Evolutionary conservation across 768 basidiomycete species (phyloP).

Genomic region (Kwoniella sp.): DNA sequence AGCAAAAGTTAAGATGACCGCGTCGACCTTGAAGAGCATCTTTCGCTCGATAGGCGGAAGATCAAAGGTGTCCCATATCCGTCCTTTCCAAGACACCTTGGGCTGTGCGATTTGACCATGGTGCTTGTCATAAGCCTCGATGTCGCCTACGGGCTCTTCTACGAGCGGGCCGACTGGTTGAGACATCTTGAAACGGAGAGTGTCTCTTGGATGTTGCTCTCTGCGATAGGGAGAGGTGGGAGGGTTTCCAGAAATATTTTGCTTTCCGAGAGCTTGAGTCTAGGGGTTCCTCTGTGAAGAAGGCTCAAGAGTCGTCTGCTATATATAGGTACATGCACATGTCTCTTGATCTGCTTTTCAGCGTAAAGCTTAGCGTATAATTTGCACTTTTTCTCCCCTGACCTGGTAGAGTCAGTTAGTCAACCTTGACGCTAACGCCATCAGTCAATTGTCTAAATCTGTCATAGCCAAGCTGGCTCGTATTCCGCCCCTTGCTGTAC

Average conservation of each 20-base stretch:
- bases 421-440: not conserved
- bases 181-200: constrained; percentile 1
- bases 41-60: constrained; percentile 36
- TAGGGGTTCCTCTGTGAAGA: not conserved
- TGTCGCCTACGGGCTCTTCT: constrained; percentile 4
- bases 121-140: constrained; percentile 10
- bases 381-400: not conserved
- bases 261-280: not conserved
- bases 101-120: not conserved
- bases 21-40: constrained; percentile 49
- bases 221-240: not conserved
- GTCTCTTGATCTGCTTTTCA: no score
- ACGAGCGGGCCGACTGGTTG: constrained; percentile 9
- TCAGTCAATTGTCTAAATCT: not conserved
- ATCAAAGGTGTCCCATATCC: constrained; percentile 48
- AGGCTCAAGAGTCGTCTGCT: not conserved
- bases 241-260: not conserved
- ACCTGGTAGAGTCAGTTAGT: not conserved
- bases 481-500: no score
- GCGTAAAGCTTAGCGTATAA: not conserved
- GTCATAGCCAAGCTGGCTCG: not conserved
- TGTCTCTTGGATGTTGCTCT: not conserved
- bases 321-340: not conserved
- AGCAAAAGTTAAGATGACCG: constrained; percentile 40
- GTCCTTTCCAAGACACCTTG: constrained; percentile 36